These are phyloP conservation scores for Tilletia caries DNA, from an alignment of 1,284 basidiomycete species.

Conservation along the genomic window DNA sequence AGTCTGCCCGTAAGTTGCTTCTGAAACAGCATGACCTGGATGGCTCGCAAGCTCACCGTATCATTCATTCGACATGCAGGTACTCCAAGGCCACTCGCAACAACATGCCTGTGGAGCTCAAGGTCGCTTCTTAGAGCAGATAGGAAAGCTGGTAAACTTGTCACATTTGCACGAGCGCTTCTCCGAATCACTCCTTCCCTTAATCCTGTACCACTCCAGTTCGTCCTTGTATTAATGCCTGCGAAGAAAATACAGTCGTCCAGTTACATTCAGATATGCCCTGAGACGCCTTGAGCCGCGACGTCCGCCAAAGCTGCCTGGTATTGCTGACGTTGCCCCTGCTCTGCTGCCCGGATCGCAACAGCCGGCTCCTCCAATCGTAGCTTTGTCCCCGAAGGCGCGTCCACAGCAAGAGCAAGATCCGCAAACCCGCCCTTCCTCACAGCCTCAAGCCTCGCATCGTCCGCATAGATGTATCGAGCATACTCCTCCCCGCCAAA, in stretches of 20 bases:
- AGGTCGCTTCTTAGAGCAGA: neutral
- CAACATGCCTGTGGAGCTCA: constrained; percentile 10
- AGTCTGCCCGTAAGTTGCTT: constrained; percentile 2
- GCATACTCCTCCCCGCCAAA: neutral
- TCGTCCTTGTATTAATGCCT: too few relatives aligned
- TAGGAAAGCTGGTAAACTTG: neutral
- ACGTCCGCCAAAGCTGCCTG: too few relatives aligned
- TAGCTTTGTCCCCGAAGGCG: too few relatives aligned
- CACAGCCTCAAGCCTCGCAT: neutral
- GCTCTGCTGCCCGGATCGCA: too few relatives aligned
- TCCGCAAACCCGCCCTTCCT: neutral
- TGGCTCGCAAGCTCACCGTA: neutral
- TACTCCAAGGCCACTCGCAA: constrained; percentile 10
- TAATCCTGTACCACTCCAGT: too few relatives aligned
- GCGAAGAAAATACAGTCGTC: too few relatives aligned
- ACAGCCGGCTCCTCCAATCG: too few relatives aligned
- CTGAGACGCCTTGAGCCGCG: too few relatives aligned
- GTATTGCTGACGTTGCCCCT: too few relatives aligned
- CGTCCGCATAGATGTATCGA: neutral
- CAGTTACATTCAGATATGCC: too few relatives aligned
- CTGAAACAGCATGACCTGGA: too few relatives aligned
- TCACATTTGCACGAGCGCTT: neutral
- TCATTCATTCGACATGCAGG: neutral
- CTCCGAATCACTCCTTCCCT: neutral
- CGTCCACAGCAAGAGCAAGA: too few relatives aligned